These are phyloP conservation scores for Botrytis squamosa DNA, from an alignment of 2,329 filamentous ascomycete species.

Conservation along the genomic window DNA sequence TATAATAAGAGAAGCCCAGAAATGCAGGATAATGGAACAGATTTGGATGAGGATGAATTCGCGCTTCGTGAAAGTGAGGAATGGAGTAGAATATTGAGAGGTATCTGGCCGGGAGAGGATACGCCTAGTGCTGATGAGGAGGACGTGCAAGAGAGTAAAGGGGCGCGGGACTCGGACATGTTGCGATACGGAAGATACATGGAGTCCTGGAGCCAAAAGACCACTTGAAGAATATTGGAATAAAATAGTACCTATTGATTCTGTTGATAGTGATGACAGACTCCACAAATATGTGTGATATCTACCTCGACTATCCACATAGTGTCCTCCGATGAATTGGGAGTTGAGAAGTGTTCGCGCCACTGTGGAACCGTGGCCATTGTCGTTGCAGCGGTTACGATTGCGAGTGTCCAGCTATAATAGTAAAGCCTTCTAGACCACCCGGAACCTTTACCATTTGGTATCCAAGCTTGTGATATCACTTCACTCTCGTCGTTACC, in stretches of 20 bases:
- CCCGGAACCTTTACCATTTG: background rate
- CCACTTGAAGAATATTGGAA: background rate
- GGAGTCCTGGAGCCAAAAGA: background rate
- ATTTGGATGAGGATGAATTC: background rate
- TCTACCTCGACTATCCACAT: background rate
- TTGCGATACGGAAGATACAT: background rate
- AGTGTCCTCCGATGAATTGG: background rate
- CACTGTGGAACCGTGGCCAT: background rate
- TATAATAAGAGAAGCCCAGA: background rate
- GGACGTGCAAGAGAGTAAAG: background rate
- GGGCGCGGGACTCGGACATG: background rate
- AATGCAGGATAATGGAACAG: background rate
- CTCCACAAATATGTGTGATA: background rate
- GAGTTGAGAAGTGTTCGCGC: background rate
- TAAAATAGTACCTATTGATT: background rate
- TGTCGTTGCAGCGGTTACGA: background rate
- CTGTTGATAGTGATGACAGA: background rate
- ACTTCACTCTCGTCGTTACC: background rate
- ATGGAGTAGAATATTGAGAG: background rate
- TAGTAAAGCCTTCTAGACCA: background rate
- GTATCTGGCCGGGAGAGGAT: background rate
- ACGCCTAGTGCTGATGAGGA: background rate
- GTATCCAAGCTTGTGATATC: background rate
- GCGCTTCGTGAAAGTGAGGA: background rate
- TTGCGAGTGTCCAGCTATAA: background rate